Base-by-base conservation (phyloP, 306 rosid species). In the Rosa multiflora region DNA sequence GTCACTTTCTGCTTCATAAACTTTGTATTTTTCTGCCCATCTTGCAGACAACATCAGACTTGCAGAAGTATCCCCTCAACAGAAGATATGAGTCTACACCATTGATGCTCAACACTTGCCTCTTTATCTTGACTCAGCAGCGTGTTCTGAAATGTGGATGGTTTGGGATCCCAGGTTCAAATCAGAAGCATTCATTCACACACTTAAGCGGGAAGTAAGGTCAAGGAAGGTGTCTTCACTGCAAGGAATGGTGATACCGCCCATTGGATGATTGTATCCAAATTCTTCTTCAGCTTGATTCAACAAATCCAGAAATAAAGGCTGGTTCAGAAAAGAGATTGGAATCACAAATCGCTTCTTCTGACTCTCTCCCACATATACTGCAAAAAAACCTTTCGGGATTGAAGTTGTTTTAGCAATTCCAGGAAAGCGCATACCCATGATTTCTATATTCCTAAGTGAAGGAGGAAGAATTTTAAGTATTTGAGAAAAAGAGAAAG, bases 281-380 rank as follows among this genome's bases (percentile, higher is more conserved):
- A 11, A 61, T 26, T 61, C 67, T 61, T 61, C 17, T 61, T 61
- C 67, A 61, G 67, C 17, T 61, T 61, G 37, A 61, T 17, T 61
- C 35, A 61, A 12, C 67, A 61, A 10, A 61, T 61, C 67, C 67
- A 23, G 14, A 12, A 61, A 61, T 61, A 5, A 61, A 61, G 67
- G 67, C 5, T 61, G 67, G 67, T 61, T 61, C 18, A 61, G 5
- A 26, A 21, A 23, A 21, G 67, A 23, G 12, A 61, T 61, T 26
- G 67, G 67, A 61, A 61, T 26, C 67, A 61, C 67, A 61, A 61
- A 61, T 61, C 39, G 15, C 39, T 61, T 61, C 67, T 26, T 61
- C 67, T 61, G 67, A 26, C 35, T 23, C 67, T 61, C 39, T 61
- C 67, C 67, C 29, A 61, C 67, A 12, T 61, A 61, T 26, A 61